phyloP scores from a whole-genome alignment of 805 yeast species.

The Tetrapisispora iriomotensis region DNA sequence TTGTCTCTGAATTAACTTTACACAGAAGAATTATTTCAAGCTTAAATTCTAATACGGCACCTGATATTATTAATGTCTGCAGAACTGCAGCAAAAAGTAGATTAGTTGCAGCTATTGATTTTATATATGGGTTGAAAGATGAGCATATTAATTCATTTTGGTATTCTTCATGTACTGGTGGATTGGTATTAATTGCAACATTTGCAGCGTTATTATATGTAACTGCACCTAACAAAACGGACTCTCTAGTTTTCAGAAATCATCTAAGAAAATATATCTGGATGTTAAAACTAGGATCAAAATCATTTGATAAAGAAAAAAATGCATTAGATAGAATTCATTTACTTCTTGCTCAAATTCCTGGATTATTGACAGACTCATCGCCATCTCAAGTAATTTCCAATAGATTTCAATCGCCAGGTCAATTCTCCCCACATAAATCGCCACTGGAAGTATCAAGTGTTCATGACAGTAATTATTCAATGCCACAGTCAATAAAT shows the following conservation, averaged over 20 bases:
- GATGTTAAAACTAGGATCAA: constrained; percentile 63
- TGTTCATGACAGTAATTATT: background rate
- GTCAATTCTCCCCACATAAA: constrained; percentile 15
- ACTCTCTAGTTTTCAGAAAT: constrained; percentile 52
- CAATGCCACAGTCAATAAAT: background rate
- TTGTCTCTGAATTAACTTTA: constrained; percentile 79
- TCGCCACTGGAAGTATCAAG: background rate
- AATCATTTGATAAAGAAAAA: constrained; percentile 70
- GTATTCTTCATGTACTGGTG: constrained; percentile 75
- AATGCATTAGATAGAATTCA: constrained; percentile 66
- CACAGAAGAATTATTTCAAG: constrained; percentile 68
- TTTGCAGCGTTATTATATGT: constrained; percentile 76
- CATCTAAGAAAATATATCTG: constrained; percentile 69
- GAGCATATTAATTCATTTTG: constrained; percentile 85
- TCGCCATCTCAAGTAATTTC: constrained; percentile 1
- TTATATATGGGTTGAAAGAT: constrained; percentile 61
- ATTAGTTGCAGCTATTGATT: constrained; percentile 70
- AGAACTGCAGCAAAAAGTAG: constrained; percentile 80
- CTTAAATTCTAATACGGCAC: constrained; percentile 36
- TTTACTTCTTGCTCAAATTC: constrained; percentile 61
- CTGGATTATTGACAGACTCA: constrained; percentile 42
- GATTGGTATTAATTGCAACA: constrained; percentile 74
- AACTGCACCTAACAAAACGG: constrained; percentile 54
- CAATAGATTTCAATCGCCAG: constrained; percentile 10
- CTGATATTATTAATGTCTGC: constrained; percentile 55